A percentile compares a stretch with the other conserved stretches of the same genome.
Evolutionary conservation across 257 asterid species (phyloP).

Genomic region (Linderniella brevidens): DNA sequence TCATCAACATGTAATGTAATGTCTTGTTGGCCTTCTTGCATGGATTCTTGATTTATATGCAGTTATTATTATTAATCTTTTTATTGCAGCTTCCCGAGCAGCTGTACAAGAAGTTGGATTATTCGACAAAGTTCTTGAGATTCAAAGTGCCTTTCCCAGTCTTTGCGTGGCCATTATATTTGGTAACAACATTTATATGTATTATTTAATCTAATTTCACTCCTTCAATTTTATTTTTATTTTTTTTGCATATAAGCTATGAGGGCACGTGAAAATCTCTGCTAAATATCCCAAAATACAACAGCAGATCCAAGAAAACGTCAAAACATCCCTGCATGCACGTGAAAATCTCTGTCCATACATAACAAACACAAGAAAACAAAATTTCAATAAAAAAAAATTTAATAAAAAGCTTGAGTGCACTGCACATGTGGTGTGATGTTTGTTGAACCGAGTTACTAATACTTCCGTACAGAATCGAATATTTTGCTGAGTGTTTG

Average conservation of each 20-base stretch:
- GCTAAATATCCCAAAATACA: no score
- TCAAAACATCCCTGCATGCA: neutral
- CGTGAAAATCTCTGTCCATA: no score
- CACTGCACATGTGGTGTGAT: no score
- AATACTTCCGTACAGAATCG: neutral
- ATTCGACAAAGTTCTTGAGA: constrained; percentile 25
- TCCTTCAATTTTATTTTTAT: neutral
- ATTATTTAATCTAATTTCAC: neutral
- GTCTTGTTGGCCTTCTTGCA: neutral
- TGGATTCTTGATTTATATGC: neutral
- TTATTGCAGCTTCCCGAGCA: no score
- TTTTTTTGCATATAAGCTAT: no score
- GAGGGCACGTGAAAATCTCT: no score
- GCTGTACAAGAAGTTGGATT: no score
- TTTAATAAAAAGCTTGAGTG: no score
- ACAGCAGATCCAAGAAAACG: neutral
- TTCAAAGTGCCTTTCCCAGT: constrained; percentile 53
- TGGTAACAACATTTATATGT: constrained; percentile 16
- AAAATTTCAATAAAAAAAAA: neutral
- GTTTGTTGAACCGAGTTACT: no score
- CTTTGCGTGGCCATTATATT: constrained; percentile 51
- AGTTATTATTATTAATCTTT: neutral
- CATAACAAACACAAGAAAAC: no score
- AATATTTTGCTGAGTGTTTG: constrained; percentile 32
- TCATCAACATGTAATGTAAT: neutral